A percentile compares a stretch with the other conserved stretches of the same genome.
These are phyloP conservation scores for Aureobasidium mangrovei DNA, from an alignment of 2,329 filamentous ascomycete genomes.

Conservation along the genomic window DNA sequence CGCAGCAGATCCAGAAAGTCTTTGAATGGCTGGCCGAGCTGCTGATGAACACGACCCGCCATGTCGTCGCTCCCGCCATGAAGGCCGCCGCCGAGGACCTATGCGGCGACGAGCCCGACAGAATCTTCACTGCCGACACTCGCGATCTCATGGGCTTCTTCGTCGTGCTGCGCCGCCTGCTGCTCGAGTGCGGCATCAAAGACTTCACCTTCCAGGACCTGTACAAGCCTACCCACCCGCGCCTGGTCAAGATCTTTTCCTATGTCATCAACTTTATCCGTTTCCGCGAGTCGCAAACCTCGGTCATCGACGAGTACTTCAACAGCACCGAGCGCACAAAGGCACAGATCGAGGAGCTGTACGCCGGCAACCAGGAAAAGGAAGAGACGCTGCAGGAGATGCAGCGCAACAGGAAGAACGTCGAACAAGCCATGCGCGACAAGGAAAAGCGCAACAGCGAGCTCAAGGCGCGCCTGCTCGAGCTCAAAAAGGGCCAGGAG, in stretches of 20 bases:
- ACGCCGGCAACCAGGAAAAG: constrained; percentile 78
- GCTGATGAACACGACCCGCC: constrained; percentile 84
- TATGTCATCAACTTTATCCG: constrained; percentile 98
- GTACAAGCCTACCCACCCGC: constrained; percentile 80
- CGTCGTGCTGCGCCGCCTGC: constrained; percentile 66
- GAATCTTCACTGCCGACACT: constrained; percentile 72
- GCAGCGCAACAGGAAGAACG: constrained; percentile 66
- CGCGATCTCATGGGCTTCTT: constrained; percentile 96
- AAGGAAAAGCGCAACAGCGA: constrained; percentile 82
- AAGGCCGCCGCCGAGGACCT: constrained; percentile 81
- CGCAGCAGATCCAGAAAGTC: constrained; percentile 90
- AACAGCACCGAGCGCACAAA: constrained; percentile 84
- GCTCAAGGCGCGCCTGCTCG: constrained; percentile 70
- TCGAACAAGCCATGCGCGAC: constrained; percentile 72
- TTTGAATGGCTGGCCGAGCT: constrained; percentile 97
- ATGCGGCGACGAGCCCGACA: constrained; percentile 71
- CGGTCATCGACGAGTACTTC: constrained; percentile 85
- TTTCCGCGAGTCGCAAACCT: constrained; percentile 87
- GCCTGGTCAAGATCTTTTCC: constrained; percentile 89
- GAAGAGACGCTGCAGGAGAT: constrained; percentile 72
- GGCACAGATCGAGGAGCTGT: constrained; percentile 75
- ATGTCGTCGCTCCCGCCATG: constrained; percentile 92
- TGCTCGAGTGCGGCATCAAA: constrained; percentile 78
- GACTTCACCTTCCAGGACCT: constrained; percentile 93
- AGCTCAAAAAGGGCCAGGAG: constrained; percentile 74